These are phyloP conservation scores for Carex scoparia DNA, from an alignment of 176 grass and related monocot genomes.

Conservation along the genomic window DNA sequence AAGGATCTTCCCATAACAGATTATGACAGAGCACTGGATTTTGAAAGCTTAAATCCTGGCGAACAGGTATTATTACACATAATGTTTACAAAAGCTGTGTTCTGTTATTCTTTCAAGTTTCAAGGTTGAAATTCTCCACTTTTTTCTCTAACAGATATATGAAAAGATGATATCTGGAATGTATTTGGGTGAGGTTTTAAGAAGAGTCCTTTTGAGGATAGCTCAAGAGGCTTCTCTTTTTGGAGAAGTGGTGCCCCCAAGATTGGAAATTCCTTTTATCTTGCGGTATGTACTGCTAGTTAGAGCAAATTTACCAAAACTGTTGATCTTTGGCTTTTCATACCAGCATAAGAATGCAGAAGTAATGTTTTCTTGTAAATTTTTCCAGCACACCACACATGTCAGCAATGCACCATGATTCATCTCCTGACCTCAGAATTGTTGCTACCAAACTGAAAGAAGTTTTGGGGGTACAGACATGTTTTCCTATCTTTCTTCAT, in stretches of 20 bases:
- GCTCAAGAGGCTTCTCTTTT: constrained; percentile 70
- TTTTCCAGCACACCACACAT: constrained; percentile 72
- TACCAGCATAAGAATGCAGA: not conserved
- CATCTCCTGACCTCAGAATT: constrained; percentile 69
- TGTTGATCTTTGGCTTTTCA: not conserved
- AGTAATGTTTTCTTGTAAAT: constrained; percentile 18
- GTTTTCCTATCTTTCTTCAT: not conserved
- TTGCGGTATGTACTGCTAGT: constrained; percentile 48
- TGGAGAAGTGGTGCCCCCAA: constrained; percentile 69
- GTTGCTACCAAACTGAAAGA: constrained; percentile 81
- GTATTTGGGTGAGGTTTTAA: constrained; percentile 92
- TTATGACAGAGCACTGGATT: constrained; percentile 58
- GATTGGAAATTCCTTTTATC: constrained; percentile 56
- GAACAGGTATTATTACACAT: constrained; percentile 53
- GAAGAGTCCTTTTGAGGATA: constrained; percentile 69
- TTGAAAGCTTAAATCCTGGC: constrained; percentile 80
- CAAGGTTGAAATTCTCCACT: not conserved
- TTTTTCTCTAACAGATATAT: constrained; percentile 55
- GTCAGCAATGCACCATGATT: constrained; percentile 94
- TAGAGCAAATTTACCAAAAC: not conserved
- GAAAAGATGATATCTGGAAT: constrained; percentile 99
- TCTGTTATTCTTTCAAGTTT: not conserved
- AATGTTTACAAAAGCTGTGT: not conserved
- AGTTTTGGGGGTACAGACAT: constrained; percentile 51
- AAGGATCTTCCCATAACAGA: constrained; percentile 61